Evolutionary conservation across 2,329 filamentous ascomycete species (phyloP).

Genomic region (Aspergillus hiratsukae): DNA sequence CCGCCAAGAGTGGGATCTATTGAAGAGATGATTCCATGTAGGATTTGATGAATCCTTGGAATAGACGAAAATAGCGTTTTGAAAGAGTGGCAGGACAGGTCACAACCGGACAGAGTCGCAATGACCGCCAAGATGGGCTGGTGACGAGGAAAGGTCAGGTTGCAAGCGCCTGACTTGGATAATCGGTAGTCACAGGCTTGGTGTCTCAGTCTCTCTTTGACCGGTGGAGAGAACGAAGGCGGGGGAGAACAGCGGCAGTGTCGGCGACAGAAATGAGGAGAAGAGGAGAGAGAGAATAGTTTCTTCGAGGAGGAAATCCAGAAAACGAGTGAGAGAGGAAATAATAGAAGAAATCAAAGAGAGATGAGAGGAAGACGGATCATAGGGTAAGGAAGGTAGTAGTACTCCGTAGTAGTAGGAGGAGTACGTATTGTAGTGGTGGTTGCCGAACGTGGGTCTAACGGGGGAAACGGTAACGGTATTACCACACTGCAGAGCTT

Average conservation of each 20-base stretch:
- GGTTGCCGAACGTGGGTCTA: not conserved
- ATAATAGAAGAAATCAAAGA: slow-evolving; percentile 2
- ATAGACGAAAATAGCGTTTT: not conserved
- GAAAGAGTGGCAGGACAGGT: slow-evolving; percentile 5
- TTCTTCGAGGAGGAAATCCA: not conserved
- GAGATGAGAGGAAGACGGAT: slow-evolving; percentile 4
- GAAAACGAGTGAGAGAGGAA: slow-evolving; percentile 1
- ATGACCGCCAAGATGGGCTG: slow-evolving; percentile 5
- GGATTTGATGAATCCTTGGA: not conserved
- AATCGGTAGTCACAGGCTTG: slow-evolving; percentile 6
- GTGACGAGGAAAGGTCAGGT: slow-evolving; percentile 8
- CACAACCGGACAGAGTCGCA: not conserved
- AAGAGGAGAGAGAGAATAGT: not conserved
- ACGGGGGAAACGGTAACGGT: not conserved
- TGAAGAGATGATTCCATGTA: slow-evolving; percentile 10
- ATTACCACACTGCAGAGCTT: not conserved
- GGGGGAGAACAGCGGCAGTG: not conserved
- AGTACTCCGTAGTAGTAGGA: not conserved
- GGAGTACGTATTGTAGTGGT: not conserved
- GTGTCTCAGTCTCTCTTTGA: slow-evolving; percentile 9
- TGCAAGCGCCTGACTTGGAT: slow-evolving; percentile 14
- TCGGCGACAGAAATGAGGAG: not conserved
- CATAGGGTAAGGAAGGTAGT: slow-evolving; percentile 10
- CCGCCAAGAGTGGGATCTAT: slow-evolving; percentile 13
- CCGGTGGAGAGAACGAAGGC: not conserved